Conservation (phyloP, 2,329 filamentous ascomycete species). For the Aureobasidium lini region DNA sequence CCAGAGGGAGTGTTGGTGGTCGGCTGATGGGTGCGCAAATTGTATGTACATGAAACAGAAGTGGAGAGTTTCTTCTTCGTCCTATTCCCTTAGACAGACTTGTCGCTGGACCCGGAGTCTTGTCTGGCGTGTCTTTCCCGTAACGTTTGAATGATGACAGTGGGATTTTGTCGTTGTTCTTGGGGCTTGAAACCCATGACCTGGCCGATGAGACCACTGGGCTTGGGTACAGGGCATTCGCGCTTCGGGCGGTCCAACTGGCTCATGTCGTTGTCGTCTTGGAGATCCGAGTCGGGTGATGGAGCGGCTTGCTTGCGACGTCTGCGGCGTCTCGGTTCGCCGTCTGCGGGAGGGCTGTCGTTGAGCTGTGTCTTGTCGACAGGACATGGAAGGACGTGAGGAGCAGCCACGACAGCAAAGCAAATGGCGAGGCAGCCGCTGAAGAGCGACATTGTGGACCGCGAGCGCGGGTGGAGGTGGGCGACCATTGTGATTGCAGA, state of each 20-base stretch:
- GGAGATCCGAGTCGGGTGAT: slow-evolving; percentile 18
- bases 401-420: slow-evolving; percentile 85
- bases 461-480: slow-evolving; percentile 84
- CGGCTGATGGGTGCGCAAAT: neutral
- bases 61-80: neutral
- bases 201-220: slow-evolving; percentile 67
- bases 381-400: slow-evolving; percentile 86
- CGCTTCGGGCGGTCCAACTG: slow-evolving; percentile 36
- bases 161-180: neutral
- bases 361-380: slow-evolving; percentile 67
- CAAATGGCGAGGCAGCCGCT: slow-evolving; percentile 83
- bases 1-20: neutral
- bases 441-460: slow-evolving; percentile 89
- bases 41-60: neutral
- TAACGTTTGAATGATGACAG: slow-evolving; percentile 3
- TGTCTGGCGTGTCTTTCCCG: slow-evolving; percentile 2
- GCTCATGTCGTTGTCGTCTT: slow-evolving; percentile 8
- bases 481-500: slow-evolving; percentile 22
- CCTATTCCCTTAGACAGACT: neutral
- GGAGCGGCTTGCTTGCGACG: slow-evolving; percentile 34
- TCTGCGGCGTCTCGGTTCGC: slow-evolving; percentile 30
- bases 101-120: neutral
- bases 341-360: slow-evolving; percentile 47
- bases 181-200: slow-evolving; percentile 56
- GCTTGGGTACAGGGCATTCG: slow-evolving; percentile 91